Base-by-base conservation (phyloP, 768 basidiomycete species). In the Podaxis pistillaris region DNA sequence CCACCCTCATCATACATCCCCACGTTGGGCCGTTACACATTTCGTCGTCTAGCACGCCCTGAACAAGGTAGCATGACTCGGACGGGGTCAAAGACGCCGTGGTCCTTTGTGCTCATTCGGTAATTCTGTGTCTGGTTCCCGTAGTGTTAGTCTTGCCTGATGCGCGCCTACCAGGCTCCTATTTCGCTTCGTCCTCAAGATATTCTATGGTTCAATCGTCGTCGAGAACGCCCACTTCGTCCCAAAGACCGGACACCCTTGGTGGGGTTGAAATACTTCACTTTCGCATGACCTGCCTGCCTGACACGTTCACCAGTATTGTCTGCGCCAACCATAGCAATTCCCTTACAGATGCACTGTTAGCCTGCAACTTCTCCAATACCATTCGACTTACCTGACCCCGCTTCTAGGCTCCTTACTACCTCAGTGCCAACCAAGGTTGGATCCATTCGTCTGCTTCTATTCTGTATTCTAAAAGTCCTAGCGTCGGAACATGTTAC, bases 191-290 rank as follows among this genome's bases (percentile, higher is more conserved):
- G 92, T 94, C 2, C 86, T 96, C 69, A 91, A 91, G 71, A 91
- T 94, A 65, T 96, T 96, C 76, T 96, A 96, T 73, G 91, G 91
- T 1, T 85, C 88, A 9, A 93, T 96, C 60, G 90, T 95, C 26
- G 82, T 96, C 15, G 92, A 96, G 73, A 90, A 91, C 70, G 78
- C 79, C 3, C 77, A 92, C 51, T 74, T 85, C 56, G 85, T 96
- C 56, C 91, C 93, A 22, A 73, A 78, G 68, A 87, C 82, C 11
- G 94, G 93, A 2, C 75, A 79, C 58, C 90, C 94, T 67, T 92
- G 90, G 93, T 91, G 66, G 78, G 53, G 30, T 56, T 60, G 12
- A 46, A 44, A 19, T 37, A 26, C 28, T 51, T 56, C 26, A 9
- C 49, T 50, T 30, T 46, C 24, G 33, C 33, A 9, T 9, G 33